These are phyloP conservation scores for Arthrobotrys sinensis DNA, from an alignment of 2,329 filamentous ascomycete species.

Conservation along the genomic window DNA sequence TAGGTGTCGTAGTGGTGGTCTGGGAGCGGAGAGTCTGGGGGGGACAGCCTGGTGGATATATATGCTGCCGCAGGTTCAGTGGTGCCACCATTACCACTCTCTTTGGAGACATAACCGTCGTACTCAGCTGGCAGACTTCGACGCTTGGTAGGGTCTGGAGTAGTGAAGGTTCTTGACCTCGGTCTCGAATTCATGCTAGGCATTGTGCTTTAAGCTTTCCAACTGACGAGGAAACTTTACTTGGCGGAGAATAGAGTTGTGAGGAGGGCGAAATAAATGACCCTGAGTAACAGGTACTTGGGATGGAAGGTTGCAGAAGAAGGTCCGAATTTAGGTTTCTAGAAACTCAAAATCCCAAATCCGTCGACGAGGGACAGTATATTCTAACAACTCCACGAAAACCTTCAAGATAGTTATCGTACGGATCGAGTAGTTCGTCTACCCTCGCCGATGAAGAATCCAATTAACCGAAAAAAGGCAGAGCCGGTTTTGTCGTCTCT, in stretches of 20 bases:
- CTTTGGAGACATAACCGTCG: conserved; percentile 20
- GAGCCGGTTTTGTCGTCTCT: conserved; percentile 41
- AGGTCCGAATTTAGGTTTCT: background rate
- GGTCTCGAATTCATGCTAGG: conserved; percentile 48
- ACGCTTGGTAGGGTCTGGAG: conserved; percentile 36
- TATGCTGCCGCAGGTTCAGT: conserved; percentile 59
- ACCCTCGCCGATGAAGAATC: conserved; percentile 16
- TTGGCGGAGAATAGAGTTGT: conserved; percentile 36
- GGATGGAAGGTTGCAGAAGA: background rate
- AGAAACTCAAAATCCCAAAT: conserved; percentile 51
- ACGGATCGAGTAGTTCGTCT: conserved; percentile 32
- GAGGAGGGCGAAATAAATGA: conserved; percentile 6
- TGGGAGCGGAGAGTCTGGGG: conserved; percentile 41
- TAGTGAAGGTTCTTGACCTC: conserved; percentile 41
- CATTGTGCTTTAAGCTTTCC: conserved; percentile 25
- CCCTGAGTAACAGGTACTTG: conserved; percentile 52
- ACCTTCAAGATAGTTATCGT: conserved; percentile 43
- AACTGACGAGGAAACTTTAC: conserved; percentile 13
- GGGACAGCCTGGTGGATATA: conserved; percentile 58
- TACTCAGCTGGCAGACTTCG: conserved; percentile 28
- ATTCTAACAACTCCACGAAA: conserved; percentile 25
- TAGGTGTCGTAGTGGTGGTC: conserved; percentile 51
- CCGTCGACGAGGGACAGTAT: conserved; percentile 28
- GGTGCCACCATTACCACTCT: conserved; percentile 38
- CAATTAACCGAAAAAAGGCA: conserved; percentile 41